Evolutionary conservation across 768 basidiomycete genomes (phyloP).

Genomic region (Omphalotus guepiniiformis): DNA sequence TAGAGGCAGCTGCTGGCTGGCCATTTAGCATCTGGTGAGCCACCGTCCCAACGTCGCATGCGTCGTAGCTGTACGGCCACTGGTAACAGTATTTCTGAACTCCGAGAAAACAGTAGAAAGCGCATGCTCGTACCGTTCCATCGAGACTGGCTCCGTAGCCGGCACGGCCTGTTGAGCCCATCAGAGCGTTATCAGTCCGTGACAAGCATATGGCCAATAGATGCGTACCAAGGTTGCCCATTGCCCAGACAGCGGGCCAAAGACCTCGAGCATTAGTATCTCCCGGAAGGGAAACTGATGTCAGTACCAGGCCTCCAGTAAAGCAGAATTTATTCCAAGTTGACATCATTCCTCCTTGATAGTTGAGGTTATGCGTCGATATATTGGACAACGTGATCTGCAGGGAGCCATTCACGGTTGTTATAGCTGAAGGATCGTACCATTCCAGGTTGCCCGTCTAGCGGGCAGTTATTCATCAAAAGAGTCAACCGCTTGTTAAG

Average conservation of each 20-base stretch:
- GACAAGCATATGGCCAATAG: not conserved
- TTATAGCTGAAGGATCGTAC: slow-evolving; percentile 68
- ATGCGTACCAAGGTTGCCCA: slow-evolving; percentile 48
- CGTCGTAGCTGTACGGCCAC: slow-evolving; percentile 43
- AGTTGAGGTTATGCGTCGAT: slow-evolving; percentile 68
- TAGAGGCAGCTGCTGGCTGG: slow-evolving; percentile 33
- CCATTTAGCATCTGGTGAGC: slow-evolving; percentile 49
- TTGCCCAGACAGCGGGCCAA: slow-evolving; percentile 36
- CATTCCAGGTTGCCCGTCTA: slow-evolving; percentile 70
- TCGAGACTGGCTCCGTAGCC: slow-evolving; percentile 54
- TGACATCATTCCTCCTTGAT: slow-evolving; percentile 26
- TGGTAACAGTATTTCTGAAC: slow-evolving; percentile 15
- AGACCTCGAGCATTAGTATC: slow-evolving; percentile 31
- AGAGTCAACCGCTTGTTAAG: slow-evolving; percentile 7
- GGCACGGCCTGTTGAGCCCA: slow-evolving; percentile 34
- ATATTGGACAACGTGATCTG: slow-evolving; percentile 63
- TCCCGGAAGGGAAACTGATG: slow-evolving; percentile 38
- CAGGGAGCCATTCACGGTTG: slow-evolving; percentile 66
- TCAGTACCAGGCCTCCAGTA: slow-evolving; percentile 70
- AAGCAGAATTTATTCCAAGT: slow-evolving; percentile 72
- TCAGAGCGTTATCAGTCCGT: not conserved
- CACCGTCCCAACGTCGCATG: slow-evolving; percentile 56
- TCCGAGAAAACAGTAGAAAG: slow-evolving; percentile 12
- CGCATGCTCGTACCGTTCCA: slow-evolving; percentile 41
- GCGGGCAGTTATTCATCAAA: slow-evolving; percentile 1